Evolutionary conservation across 1,284 basidiomycete species (phyloP).

Genomic region (Sanghuangporus sanghuang): DNA sequence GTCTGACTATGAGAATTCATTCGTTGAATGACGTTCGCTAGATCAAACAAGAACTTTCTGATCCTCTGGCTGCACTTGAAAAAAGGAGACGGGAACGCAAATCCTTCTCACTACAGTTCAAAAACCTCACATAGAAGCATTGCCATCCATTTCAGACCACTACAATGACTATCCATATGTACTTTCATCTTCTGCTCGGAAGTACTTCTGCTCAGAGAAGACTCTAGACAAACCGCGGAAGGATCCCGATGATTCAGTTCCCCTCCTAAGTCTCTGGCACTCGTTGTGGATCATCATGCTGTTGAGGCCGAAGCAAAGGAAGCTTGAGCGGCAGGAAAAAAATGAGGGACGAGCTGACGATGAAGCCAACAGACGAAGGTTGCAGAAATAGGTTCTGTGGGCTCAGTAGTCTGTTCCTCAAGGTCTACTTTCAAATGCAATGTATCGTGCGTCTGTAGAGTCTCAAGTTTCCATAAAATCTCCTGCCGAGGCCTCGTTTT

Average conservation of each 20-base stretch:
- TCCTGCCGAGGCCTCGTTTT: slow-evolving; percentile 1
- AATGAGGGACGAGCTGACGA: slow-evolving; percentile 37
- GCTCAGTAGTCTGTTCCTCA: neutral
- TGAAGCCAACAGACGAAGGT: slow-evolving; percentile 43
- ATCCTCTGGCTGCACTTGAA: slow-evolving; percentile 86
- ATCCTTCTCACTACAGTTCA: slow-evolving; percentile 66
- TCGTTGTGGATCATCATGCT: slow-evolving; percentile 56
- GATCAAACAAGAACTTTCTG: slow-evolving; percentile 59
- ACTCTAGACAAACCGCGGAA: slow-evolving; percentile 64
- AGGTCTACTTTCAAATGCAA: neutral
- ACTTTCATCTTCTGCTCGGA: slow-evolving; percentile 80
- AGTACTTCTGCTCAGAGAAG: slow-evolving; percentile 38
- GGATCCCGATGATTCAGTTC: slow-evolving; percentile 67
- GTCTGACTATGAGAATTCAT: neutral
- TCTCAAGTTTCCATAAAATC: neutral
- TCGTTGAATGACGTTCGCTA: slow-evolving; percentile 24
- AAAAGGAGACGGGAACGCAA: slow-evolving; percentile 81
- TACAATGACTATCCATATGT: slow-evolving; percentile 82
- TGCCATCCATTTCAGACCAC: slow-evolving; percentile 69
- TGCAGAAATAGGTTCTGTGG: slow-evolving; percentile 27
- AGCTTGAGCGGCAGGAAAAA: slow-evolving; percentile 51
- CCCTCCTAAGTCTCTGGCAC: slow-evolving; percentile 55
- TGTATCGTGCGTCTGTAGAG: neutral
- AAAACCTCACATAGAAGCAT: slow-evolving; percentile 70
- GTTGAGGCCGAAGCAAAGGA: slow-evolving; percentile 51